Conservation (phyloP, 352 stramenopile species). For the Phytophthora colocasiae region DNA sequence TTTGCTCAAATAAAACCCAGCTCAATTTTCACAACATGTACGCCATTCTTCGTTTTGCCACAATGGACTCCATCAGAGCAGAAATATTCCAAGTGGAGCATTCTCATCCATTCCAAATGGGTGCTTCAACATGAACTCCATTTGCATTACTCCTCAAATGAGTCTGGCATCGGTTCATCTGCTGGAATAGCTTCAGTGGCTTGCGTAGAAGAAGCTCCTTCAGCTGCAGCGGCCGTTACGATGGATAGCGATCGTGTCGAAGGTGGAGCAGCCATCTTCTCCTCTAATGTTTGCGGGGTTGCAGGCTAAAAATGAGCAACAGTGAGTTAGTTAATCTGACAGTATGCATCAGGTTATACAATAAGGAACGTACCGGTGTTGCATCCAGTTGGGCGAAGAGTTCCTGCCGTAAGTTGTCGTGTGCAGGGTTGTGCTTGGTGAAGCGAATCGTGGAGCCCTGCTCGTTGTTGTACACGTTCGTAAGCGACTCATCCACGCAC, state of each 20-base stretch:
- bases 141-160: conserved; percentile 23
- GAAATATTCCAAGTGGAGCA: too few relatives aligned
- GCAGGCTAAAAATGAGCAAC: conserved; percentile 17
- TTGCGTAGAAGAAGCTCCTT: conserved; percentile 32
- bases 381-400: conserved; percentile 78
- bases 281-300: conserved; percentile 41
- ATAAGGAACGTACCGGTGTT: conserved; percentile 21
- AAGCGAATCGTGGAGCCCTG: conserved; percentile 90
- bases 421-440: conserved; percentile 82
- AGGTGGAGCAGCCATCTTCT: conserved; percentile 42
- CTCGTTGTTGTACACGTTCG: conserved; percentile 94
- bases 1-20: too few relatives aligned
- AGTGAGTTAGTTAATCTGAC: not conserved
- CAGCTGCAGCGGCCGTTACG: conserved; percentile 45
- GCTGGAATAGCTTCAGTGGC: conserved; percentile 9
- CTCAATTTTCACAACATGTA: too few relatives aligned
- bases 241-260: conserved; percentile 47
- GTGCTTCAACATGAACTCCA: conserved; percentile 14
- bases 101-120: too few relatives aligned
- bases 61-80: too few relatives aligned
- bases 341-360: too few relatives aligned
- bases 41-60: too few relatives aligned
- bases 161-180: conserved; percentile 51
- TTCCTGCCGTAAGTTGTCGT: conserved; percentile 81
- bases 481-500: conserved; percentile 94